phyloP scores from a whole-genome alignment of 2,329 filamentous ascomycete genomes.

The Lachnellula willkommii region DNA sequence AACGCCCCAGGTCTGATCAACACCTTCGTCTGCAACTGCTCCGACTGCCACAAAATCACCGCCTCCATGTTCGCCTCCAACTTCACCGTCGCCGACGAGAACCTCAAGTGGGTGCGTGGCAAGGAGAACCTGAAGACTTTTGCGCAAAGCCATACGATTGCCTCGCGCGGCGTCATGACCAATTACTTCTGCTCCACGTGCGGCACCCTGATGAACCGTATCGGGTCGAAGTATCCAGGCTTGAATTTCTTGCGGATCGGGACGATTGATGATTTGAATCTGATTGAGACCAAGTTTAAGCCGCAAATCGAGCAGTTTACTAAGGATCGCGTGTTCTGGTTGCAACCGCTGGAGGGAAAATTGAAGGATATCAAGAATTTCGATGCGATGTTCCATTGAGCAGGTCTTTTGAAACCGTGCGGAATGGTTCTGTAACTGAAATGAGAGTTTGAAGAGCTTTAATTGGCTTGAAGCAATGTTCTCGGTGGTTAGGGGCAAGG shows the following conservation, averaged over 20 bases:
- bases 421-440: too few relatives aligned
- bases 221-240: slow-evolving; percentile 40
- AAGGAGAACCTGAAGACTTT: slow-evolving; percentile 44
- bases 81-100: slow-evolving; percentile 44
- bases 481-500: too few relatives aligned
- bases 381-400: too few relatives aligned
- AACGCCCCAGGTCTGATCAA: slow-evolving; percentile 40
- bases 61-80: slow-evolving; percentile 58
- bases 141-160: slow-evolving; percentile 43
- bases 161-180: slow-evolving; percentile 45
- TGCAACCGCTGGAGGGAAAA: slow-evolving; percentile 18
- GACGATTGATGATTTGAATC: slow-evolving; percentile 55
- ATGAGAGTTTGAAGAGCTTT: too few relatives aligned
- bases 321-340: slow-evolving; percentile 48
- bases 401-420: too few relatives aligned
- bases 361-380: too few relatives aligned
- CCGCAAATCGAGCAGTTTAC: slow-evolving; percentile 49
- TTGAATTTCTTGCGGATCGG: slow-evolving; percentile 49
- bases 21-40: slow-evolving; percentile 55
- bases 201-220: slow-evolving; percentile 56
- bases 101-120: slow-evolving; percentile 47
- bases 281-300: slow-evolving; percentile 52
- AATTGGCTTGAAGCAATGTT: too few relatives aligned
- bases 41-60: slow-evolving; percentile 57
- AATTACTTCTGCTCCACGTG: slow-evolving; percentile 58